Evolutionary conservation across 495 filamentous ascomycete species (phyloP).

Genomic region (Xylaria sp.): DNA sequence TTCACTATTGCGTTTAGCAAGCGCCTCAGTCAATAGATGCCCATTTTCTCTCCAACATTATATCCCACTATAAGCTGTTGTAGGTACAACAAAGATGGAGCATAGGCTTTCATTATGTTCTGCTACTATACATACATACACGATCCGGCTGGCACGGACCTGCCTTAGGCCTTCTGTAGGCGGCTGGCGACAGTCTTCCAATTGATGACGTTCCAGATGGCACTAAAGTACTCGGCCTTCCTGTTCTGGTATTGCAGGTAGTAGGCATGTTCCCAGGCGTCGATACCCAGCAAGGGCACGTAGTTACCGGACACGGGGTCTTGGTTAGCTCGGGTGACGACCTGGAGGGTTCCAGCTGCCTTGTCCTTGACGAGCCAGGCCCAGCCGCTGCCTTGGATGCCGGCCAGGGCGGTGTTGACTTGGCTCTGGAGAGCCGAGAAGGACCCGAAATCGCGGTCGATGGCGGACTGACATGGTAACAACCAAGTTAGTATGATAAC

Average conservation of each 20-base stretch:
- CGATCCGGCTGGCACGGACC: neutral
- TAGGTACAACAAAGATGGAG: neutral
- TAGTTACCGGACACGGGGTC: conserved; percentile 83
- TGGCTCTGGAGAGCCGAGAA: conserved; percentile 78
- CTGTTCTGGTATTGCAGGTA: conserved; percentile 84
- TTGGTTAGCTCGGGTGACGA: conserved; percentile 84
- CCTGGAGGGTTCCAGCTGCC: conserved; percentile 74
- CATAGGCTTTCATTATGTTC: neutral
- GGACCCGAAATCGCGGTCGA: conserved; percentile 79
- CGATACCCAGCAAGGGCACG: conserved; percentile 81
- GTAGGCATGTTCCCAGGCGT: conserved; percentile 85
- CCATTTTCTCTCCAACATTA: neutral
- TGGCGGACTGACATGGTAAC: conserved; percentile 51
- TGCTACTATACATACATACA: neutral
- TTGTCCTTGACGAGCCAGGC: conserved; percentile 95
- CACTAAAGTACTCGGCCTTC: conserved; percentile 82
- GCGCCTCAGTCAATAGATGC: neutral
- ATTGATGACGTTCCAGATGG: conserved; percentile 86
- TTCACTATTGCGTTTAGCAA: neutral
- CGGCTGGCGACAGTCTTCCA: conserved; percentile 93
- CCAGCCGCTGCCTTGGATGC: conserved; percentile 95
- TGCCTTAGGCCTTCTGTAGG: conserved; percentile 57
- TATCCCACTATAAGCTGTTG: neutral
- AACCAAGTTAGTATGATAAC: conserved; percentile 21
- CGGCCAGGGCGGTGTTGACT: conserved; percentile 83